Evolutionary conservation across 192 early-diverging fungal genomes (phyloP), one percentile per base, ranked within the genome.

Genomic region (Physocladia obscura): DNA sequence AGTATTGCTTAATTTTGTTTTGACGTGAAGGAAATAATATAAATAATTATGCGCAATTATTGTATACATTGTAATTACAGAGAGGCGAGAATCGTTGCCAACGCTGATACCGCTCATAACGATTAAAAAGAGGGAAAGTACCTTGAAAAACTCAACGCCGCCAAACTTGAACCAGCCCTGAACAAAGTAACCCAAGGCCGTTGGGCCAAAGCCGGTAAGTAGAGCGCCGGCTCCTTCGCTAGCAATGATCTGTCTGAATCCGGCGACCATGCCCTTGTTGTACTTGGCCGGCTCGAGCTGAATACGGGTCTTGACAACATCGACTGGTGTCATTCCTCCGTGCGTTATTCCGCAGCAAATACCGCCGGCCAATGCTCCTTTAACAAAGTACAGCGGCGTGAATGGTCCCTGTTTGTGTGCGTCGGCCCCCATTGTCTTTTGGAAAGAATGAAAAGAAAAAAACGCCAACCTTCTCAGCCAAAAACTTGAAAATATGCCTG

Each of bases 141-240:
- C 85, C 80, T 95, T 95, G 85, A 93, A 95, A 68, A 89, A 74
- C 79, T 95, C 93, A 79, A 94, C 94, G 51, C 92, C 87, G 22
- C 93, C 93, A 78, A 92, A 95, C 81, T 95, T 95, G 82, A 89
- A 85, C 70, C 85, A 79, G 70, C 92, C 92, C 80, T 94, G 92
- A 54, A 88, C 65, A 49, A 89, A 92, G 81, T 95, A 95, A 21
- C 93, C 93, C 37, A 92, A 62, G 32, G 91, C 76, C 15, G 92
- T 95, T 24, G 93, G 92, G 6, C 78, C 83, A 30, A 87, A 81
- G 49, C 93, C 93, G 37, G 90, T 91, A 59, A 83, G 91, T 49
- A 95, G 60, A 24, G 88, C 92, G 52, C 79, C 67, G 68, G 88
- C 59, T 31, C 93, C 93, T 74, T 93, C 86, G 29, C 85, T 84